These are phyloP conservation scores for Asclepias syriaca DNA, from an alignment of 257 asterid species.

Conservation along the genomic window DNA sequence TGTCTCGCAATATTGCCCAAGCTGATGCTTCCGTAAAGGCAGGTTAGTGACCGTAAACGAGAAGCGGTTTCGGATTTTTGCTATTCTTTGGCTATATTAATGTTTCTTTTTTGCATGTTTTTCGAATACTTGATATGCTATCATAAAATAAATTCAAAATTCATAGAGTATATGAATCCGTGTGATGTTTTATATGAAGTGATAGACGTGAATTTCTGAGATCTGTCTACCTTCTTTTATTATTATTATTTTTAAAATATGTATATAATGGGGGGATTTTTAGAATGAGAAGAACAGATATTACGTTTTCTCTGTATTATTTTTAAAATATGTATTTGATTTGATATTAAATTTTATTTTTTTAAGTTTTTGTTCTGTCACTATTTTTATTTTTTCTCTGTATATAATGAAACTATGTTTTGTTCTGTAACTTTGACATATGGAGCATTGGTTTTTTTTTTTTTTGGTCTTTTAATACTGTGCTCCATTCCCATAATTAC, in stretches of 20 bases:
- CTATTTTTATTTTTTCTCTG: no score
- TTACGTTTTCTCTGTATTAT: background rate
- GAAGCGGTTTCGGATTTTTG: background rate
- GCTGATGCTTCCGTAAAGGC: constrained; percentile 90
- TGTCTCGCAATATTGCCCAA: constrained; percentile 85
- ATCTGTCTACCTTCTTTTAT: background rate
- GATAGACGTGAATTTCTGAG: background rate
- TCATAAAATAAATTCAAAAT: background rate
- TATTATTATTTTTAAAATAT: background rate
- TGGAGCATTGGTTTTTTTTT: background rate
- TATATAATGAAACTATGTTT: no score
- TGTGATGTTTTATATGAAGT: background rate
- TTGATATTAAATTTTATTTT: no score
- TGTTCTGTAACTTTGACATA: background rate
- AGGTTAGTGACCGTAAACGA: constrained; percentile 36
- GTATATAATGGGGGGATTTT: background rate
- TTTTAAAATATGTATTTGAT: no score
- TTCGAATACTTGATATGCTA: background rate
- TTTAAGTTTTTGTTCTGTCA: no score
- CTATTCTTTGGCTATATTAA: no score
- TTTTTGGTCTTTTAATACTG: background rate
- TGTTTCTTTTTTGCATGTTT: background rate
- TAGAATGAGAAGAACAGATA: background rate
- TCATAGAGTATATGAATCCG: background rate
- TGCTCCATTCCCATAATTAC: background rate